A percentile compares a stretch with the other conserved stretches of the same genome.
Conservation (phyloP, 164 flowering plant genomes). For the Sextonia rubra region DNA sequence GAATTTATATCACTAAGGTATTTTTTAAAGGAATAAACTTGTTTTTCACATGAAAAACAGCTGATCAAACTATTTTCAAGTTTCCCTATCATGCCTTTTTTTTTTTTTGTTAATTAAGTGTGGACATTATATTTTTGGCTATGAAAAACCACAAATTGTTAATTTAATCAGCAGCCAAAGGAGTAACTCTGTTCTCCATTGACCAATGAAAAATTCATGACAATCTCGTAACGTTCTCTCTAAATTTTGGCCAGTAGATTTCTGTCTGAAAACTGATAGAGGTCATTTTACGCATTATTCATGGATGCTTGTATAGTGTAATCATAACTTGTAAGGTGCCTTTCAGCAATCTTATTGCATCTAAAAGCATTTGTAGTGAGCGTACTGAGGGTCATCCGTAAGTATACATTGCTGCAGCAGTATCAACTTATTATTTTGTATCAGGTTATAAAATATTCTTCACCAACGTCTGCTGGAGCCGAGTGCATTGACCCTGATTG, state of each 20-base stretch:
- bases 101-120: neutral
- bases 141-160: neutral
- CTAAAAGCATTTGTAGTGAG: neutral
- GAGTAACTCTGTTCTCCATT: neutral
- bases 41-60: neutral
- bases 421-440: neutral
- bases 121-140: neutral
- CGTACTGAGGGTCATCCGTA: neutral
- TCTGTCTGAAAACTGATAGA: neutral
- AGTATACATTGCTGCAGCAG: neutral
- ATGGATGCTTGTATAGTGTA: neutral
- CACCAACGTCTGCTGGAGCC: constrained; percentile 92
- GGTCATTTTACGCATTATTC: neutral
- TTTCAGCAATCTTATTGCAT: neutral
- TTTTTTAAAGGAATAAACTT: neutral
- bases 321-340: neutral
- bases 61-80: neutral
- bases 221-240: neutral
- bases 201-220: neutral
- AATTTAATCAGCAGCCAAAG: neutral
- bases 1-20: too few relatives aligned
- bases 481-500: constrained; percentile 89
- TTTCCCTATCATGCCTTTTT: neutral
- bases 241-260: neutral
- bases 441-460: constrained; percentile 72